These are phyloP conservation scores for Phytophthora pisi DNA, from an alignment of 352 stramenopile species.

Conservation along the genomic window DNA sequence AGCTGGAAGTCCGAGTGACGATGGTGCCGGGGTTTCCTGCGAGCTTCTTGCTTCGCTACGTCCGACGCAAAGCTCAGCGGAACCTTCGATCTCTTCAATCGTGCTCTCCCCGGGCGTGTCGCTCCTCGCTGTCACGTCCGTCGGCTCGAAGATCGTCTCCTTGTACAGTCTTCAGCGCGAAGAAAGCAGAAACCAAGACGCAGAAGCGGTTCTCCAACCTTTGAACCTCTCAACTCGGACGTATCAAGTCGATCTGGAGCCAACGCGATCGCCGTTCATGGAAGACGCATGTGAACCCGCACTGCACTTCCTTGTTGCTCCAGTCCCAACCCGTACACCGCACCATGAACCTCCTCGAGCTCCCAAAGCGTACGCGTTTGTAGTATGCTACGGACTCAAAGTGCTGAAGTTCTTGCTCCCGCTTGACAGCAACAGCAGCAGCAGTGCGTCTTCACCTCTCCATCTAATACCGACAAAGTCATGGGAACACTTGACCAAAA, in stretches of 20 bases:
- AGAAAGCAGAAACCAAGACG: background rate
- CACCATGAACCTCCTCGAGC: background rate
- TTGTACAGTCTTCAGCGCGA: constrained; percentile 14
- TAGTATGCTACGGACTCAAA: constrained; percentile 38
- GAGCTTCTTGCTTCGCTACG: constrained; percentile 16
- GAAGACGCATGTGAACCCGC: constrained; percentile 1
- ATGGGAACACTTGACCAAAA: constrained; percentile 48
- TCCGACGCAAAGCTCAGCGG: constrained; percentile 4
- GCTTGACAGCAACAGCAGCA: background rate
- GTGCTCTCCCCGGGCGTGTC: constrained; percentile 35
- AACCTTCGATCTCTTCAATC: constrained; percentile 10
- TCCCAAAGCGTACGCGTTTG: constrained; percentile 38
- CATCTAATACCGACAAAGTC: constrained; percentile 15
- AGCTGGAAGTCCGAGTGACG: background rate
- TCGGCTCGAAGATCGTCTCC: constrained; percentile 6
- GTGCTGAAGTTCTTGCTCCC: constrained; percentile 44
- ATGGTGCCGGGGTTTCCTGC: constrained; percentile 1
- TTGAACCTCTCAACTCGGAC: constrained; percentile 6
- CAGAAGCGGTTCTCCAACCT: background rate
- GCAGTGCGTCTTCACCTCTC: background rate
- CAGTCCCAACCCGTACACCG: constrained; percentile 3
- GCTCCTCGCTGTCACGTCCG: constrained; percentile 30
- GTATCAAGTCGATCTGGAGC: constrained; percentile 25
- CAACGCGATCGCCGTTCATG: constrained; percentile 12
- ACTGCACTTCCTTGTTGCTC: constrained; percentile 35